Evolutionary conservation across 1,139 yeast genomes (phyloP).

Genomic region (Pichia cactophila): DNA sequence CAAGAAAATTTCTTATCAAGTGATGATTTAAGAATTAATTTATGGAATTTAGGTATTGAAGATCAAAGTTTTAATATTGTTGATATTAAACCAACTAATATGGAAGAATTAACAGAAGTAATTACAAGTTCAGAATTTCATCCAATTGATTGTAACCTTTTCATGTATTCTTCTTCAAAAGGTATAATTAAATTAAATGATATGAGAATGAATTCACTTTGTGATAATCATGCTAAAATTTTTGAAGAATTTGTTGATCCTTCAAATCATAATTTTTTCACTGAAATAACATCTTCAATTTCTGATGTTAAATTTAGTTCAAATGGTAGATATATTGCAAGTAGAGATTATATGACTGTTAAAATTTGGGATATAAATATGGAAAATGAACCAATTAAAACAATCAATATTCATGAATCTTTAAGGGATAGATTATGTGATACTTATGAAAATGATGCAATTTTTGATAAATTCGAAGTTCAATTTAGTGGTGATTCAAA

Average conservation of each 20-base stretch:
- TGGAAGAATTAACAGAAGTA: slow-evolving; percentile 98
- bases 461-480: slow-evolving; percentile 96
- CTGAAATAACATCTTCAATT: slow-evolving; percentile 92
- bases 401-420: slow-evolving; percentile 93
- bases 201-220: slow-evolving; percentile 92
- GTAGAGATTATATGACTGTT: slow-evolving; percentile 95
- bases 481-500: slow-evolving; percentile 91
- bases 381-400: slow-evolving; percentile 92
- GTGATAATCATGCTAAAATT: slow-evolving; percentile 83
- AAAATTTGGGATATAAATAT: slow-evolving; percentile 97
- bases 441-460: slow-evolving; percentile 96
- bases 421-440: slow-evolving; percentile 90
- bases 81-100: slow-evolving; percentile 94
- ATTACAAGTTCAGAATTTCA: slow-evolving; percentile 98
- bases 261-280: slow-evolving; percentile 87
- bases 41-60: slow-evolving; percentile 92
- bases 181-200: slow-evolving; percentile 95
- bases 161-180: slow-evolving; percentile 94
- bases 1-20: slow-evolving; percentile 92
- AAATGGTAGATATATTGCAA: slow-evolving; percentile 89
- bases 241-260: slow-evolving; percentile 95
- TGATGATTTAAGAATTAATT: slow-evolving; percentile 90
- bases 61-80: slow-evolving; percentile 96
- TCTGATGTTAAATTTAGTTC: slow-evolving; percentile 89
- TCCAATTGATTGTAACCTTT: slow-evolving; percentile 84